phyloP scores from a whole-genome alignment of 345 rosid genomes.

The Kernera saxatilis region DNA sequence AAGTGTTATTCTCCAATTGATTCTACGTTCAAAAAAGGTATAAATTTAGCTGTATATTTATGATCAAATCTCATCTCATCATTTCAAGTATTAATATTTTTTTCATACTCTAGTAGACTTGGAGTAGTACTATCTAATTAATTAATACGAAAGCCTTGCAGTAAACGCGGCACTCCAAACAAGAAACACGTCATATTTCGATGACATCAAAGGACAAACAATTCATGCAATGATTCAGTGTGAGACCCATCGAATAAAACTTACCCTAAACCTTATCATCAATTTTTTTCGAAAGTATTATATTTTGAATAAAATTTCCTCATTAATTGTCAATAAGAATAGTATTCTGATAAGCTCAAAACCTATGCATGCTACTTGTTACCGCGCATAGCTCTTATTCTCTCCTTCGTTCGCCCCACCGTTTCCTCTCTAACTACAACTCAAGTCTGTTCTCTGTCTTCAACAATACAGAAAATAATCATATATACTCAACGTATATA shows the following conservation, averaged over 20 bases:
- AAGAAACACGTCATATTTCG: background rate
- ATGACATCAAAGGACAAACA: background rate
- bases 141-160: background rate
- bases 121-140: too few species aligned
- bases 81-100: too few species aligned
- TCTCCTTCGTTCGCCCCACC: background rate
- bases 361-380: background rate
- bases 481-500: background rate
- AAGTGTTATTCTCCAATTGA: too few species aligned
- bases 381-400: background rate
- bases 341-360: background rate
- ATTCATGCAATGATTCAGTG: conserved; percentile 4
- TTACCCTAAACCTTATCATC: background rate
- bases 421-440: background rate
- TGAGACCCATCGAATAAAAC: background rate
- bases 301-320: background rate
- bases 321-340: background rate
- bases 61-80: too few species aligned
- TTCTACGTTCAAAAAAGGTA: too few species aligned
- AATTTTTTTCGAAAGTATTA: background rate
- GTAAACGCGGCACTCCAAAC: background rate
- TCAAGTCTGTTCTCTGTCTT: background rate
- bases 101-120: too few species aligned
- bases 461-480: background rate
- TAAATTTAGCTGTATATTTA: too few species aligned